A percentile compares a stretch with the other conserved stretches of the same genome.
Conservation (phyloP, 2,329 filamentous ascomycete species). For the Shiraia sp. region DNA sequence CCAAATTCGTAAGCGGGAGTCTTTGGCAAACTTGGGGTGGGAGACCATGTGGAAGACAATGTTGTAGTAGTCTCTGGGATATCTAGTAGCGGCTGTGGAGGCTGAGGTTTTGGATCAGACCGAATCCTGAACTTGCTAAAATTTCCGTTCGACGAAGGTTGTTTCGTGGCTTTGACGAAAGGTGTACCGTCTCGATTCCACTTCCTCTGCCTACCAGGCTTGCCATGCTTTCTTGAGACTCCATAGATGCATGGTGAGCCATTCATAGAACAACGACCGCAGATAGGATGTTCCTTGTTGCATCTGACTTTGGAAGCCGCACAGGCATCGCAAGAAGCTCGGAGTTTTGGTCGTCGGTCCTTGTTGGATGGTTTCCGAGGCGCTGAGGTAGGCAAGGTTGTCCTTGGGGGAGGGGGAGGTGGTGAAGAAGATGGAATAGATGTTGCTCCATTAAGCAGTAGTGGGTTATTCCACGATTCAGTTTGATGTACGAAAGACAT, state of each 20-base stretch:
- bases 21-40: conserved; percentile 29
- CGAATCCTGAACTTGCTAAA: conserved; percentile 33
- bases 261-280: conserved; percentile 35
- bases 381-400: conserved; percentile 22
- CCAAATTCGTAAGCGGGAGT: conserved; percentile 33
- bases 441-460: conserved; percentile 11
- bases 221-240: conserved; percentile 41
- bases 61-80: conserved; percentile 17
- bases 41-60: conserved; percentile 31
- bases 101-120: conserved; percentile 23
- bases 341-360: conserved; percentile 35
- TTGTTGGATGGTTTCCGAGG: conserved; percentile 17
- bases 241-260: conserved; percentile 38
- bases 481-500: conserved; percentile 30
- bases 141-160: conserved; percentile 34
- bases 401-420: neutral
- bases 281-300: conserved; percentile 41
- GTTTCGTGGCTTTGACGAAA: conserved; percentile 34
- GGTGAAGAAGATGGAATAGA: conserved; percentile 13
- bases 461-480: conserved; percentile 25
- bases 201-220: conserved; percentile 38
- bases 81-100: conserved; percentile 20
- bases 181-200: conserved; percentile 37
- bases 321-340: conserved; percentile 43
- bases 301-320: conserved; percentile 45